Percentiles rank a stretch among this genome's conserved stretches.
Conservation (phyloP, 371 early-diverging fungal species). For the Thermomucor indicae-seudaticae region DNA sequence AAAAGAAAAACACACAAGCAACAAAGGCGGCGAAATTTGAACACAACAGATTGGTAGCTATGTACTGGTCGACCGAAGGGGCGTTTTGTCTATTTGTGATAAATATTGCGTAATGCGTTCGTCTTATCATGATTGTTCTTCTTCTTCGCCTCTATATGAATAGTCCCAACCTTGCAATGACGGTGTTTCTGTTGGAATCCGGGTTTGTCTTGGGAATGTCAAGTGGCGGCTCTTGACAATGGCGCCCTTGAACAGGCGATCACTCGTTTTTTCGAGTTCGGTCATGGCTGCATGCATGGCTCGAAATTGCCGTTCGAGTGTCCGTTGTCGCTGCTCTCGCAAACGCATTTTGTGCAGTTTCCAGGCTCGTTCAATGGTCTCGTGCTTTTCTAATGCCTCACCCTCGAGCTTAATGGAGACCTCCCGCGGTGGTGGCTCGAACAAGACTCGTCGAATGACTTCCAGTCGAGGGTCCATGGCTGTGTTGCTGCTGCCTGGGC, state of each 20-base stretch:
- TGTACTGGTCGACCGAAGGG: too few relatives aligned
- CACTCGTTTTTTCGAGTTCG: constrained; percentile 64
- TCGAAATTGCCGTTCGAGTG: constrained; percentile 66
- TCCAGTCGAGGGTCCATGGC: constrained; percentile 65
- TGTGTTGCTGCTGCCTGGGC: too few relatives aligned
- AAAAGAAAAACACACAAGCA: too few relatives aligned
- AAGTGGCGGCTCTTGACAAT: constrained; percentile 59
- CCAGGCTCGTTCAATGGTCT: constrained; percentile 76
- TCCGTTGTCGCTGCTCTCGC: constrained; percentile 51
- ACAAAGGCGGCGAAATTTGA: too few relatives aligned
- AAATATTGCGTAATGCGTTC: too few relatives aligned
- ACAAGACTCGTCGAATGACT: constrained; percentile 69
- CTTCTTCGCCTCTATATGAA: constrained; percentile 44
- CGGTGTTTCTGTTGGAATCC: constrained; percentile 74
- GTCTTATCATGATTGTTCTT: too few relatives aligned
- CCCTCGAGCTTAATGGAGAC: constrained; percentile 28
- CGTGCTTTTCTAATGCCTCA: constrained; percentile 45
- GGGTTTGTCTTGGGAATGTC: constrained; percentile 73
- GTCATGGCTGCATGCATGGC: constrained; percentile 69
- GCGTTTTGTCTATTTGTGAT: too few relatives aligned
- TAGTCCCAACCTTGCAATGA: constrained; percentile 69
- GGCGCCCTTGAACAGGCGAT: constrained; percentile 63
- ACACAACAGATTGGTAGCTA: too few relatives aligned
- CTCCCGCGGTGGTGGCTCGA: constrained; percentile 44
- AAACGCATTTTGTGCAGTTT: constrained; percentile 60